phyloP scores from a whole-genome alignment of 495 filamentous ascomycete species.

The Chaetomium cochliodes region DNA sequence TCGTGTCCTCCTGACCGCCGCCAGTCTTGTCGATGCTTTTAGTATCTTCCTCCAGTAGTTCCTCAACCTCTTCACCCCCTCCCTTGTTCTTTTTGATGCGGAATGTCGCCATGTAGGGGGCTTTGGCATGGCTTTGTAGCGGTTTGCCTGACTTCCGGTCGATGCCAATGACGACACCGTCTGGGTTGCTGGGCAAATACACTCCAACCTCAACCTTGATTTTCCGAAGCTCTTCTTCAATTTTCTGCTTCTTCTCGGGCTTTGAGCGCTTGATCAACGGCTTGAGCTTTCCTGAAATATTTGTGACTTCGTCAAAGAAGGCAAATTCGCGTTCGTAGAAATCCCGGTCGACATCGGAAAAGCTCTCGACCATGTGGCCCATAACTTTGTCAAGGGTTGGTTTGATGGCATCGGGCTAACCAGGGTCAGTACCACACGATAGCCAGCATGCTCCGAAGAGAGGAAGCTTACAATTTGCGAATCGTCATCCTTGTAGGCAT shows the following conservation, averaged over 20 bases:
- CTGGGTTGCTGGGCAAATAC: constrained; percentile 94
- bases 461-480: constrained; percentile 69
- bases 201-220: constrained; percentile 96
- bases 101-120: constrained; percentile 98
- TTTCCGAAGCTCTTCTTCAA: constrained; percentile 95
- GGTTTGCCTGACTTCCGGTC: constrained; percentile 97
- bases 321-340: constrained; percentile 96
- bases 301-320: constrained; percentile 97
- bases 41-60: constrained; percentile 40
- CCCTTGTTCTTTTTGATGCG: constrained; percentile 78
- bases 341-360: constrained; percentile 68
- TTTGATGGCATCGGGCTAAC: constrained; percentile 85
- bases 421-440: not conserved
- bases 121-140: constrained; percentile 94
- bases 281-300: constrained; percentile 89
- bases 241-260: constrained; percentile 97
- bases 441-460: too few species aligned
- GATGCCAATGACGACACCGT: constrained; percentile 94
- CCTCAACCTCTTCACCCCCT: constrained; percentile 48
- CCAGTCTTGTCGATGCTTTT: constrained; percentile 38
- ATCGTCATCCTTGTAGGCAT: constrained; percentile 96
- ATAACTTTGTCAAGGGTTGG: constrained; percentile 90
- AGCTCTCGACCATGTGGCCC: constrained; percentile 75
- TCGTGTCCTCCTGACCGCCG: constrained; percentile 50
- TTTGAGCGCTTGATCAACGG: constrained; percentile 92